Base-by-base conservation (phyloP, 2,329 filamentous ascomycete genomes). In the Thermoascus crustaceus region DNA sequence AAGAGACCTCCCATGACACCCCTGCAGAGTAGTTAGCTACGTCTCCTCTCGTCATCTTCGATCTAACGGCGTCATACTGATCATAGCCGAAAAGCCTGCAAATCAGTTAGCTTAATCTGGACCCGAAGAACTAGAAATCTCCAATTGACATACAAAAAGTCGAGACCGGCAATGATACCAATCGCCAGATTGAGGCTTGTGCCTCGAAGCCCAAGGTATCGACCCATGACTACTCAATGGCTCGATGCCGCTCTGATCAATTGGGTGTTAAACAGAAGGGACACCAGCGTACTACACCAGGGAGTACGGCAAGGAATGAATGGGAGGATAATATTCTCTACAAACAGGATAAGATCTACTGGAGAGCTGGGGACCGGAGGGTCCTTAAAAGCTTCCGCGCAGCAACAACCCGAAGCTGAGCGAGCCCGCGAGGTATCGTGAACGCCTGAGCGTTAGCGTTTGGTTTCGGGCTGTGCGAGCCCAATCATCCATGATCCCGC, bases 1-100 rank as follows among this genome's bases (percentile, higher is more conserved):
- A 89, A 65, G 44, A 89, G 76, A 38, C 79, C 79, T 30, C 80
- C 82, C 71, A 84, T 86, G 7, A 85, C 80, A 52, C 82, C 78
- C 46, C 51, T 59, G 48, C 40, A 52, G 40, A 20, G 10, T 9
- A 27, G 26, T 47, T 38, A 47, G 43, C 36, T 6, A 23, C 24
- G n/a, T 5, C 7, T 24, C 7, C 6, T 18, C 5, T 11, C 11
- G 14, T 9, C 23, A 25, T 24, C 17, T 11, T 38, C 7, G 11
- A 13, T 14, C 14, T 9, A 29, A 19, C n/a, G 21, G 32, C 17
- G 4, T 19, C 43, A 38, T 45, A 63, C 59, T 83, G 80, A 56
- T 85, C 82, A 79, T 75, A 76, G 29, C 73, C 73, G 43, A 76
- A 71, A 7, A 69, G 59, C 26, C 58, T 66, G 45, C 18, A 30